Base-by-base conservation (phyloP, 1,139 yeast genomes). In the Saccharomyces hybrid region DNA sequence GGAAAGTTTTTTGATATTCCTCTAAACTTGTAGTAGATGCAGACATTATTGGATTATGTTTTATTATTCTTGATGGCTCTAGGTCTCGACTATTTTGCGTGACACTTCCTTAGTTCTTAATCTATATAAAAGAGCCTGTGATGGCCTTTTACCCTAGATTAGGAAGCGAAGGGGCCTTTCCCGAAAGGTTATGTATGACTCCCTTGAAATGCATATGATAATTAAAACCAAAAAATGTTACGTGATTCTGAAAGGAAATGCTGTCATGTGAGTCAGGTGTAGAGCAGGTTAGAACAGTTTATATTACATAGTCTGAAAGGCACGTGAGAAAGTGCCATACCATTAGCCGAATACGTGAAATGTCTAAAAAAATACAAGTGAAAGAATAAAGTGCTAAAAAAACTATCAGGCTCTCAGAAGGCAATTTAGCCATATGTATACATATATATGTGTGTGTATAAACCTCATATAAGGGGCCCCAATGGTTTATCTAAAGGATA, bases 1-100 rank as follows among this genome's bases (percentile, higher is more conserved):
- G 78, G 68, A 90, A 88, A 67, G 79, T 77, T 56, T 82, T 75
- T 70, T 85, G 85, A 70, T 80, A 83, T 60, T 74, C 75, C 60
- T 75, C 74, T 70, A 75, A 58, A 20, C 26, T 32, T 48, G 41
- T 54, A 52, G 27, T 5, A 23, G 42, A 2, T 5, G 42, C 42
- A 6, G 42, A 16, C 25, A 38, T 38, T 14, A 8, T 25, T 16
- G 3, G 13, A 5, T 9, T 38, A 38, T 38, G 7, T 16, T 34
- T 34, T 34, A 5, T 7, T 34, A 34, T 34, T 9, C 23, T 34
- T 14, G 42, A 16, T 34, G 14, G 27, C 8, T 26, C 27, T 26
- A 7, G n/a, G 5, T 32, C 38, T 30, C 11, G 32, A 30, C 11
- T 9, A 30, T 8, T 30, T 11, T 32, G n/a, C 23, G 42, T 34